These are phyloP conservation scores for Setaria viridis DNA, from an alignment of 202 grass and related monocot species.

Conservation along the genomic window DNA sequence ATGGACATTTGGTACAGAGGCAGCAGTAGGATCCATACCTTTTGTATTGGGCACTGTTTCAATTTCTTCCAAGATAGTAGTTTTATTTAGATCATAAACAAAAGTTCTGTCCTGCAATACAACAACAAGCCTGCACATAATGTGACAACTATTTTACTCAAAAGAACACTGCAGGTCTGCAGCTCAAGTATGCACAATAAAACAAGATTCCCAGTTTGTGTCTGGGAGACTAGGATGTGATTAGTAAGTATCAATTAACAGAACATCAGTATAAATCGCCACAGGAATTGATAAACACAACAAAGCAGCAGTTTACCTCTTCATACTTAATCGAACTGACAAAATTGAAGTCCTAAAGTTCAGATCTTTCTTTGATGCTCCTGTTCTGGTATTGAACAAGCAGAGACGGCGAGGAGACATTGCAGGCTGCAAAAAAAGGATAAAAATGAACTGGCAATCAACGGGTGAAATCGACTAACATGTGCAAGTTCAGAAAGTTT, in stretches of 20 bases:
- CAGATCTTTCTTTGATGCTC: slow-evolving; percentile 59
- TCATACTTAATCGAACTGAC: slow-evolving; percentile 82
- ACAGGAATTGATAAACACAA: slow-evolving; percentile 2
- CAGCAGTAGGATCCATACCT: slow-evolving; percentile 57
- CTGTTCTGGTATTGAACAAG: slow-evolving; percentile 76
- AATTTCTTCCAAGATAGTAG: slow-evolving; percentile 85
- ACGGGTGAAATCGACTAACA: slow-evolving; percentile 5
- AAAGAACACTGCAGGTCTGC: slow-evolving; percentile 19
- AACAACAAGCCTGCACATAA: slow-evolving; percentile 91
- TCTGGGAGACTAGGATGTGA: background rate
- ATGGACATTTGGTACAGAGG: background rate
- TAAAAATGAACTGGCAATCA: slow-evolving; percentile 8
- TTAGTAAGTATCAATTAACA: background rate
- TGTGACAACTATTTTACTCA: slow-evolving; percentile 50
- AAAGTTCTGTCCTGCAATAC: slow-evolving; percentile 87
- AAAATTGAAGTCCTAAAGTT: slow-evolving; percentile 90
- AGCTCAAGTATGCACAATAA: slow-evolving; percentile 7
- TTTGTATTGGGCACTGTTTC: slow-evolving; percentile 83
- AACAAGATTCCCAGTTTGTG: background rate
- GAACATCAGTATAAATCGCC: background rate
- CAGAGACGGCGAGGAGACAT: slow-evolving; percentile 85
- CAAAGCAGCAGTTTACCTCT: slow-evolving; percentile 49
- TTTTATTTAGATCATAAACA: slow-evolving; percentile 86
- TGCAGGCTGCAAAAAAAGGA: slow-evolving; percentile 52
- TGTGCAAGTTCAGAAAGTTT: background rate